phyloP scores from a whole-genome alignment of 1,139 yeast species.

The Wickerhamomyces sp. region DNA sequence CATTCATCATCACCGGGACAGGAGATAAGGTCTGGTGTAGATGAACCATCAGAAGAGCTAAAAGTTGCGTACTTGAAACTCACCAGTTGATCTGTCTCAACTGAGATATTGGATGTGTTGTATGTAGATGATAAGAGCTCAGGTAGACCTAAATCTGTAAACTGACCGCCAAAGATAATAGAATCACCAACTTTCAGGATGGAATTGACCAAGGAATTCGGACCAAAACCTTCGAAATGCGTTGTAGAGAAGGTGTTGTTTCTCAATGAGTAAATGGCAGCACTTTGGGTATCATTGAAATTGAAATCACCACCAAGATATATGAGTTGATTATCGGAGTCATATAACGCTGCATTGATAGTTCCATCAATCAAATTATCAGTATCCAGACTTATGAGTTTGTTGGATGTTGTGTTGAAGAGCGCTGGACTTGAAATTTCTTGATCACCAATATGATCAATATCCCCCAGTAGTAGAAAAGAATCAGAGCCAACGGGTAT shows the following conservation, averaged over 20 bases:
- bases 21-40: constrained; percentile 39
- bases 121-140: constrained; percentile 28
- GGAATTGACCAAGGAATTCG: constrained; percentile 55
- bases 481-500: constrained; percentile 27
- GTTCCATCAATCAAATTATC: constrained; percentile 40
- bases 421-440: constrained; percentile 48
- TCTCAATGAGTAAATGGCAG: constrained; percentile 58
- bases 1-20: constrained; percentile 64
- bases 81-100: constrained; percentile 61
- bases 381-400: constrained; percentile 36
- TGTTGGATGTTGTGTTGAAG: constrained; percentile 43
- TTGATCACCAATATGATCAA: constrained; percentile 36
- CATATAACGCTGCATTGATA: constrained; percentile 47
- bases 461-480: constrained; percentile 42
- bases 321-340: constrained; percentile 42
- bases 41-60: constrained; percentile 38
- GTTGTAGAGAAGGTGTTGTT: constrained; percentile 40
- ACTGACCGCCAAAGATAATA: constrained; percentile 77
- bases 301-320: constrained; percentile 81
- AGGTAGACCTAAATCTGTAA: constrained; percentile 47
- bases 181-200: constrained; percentile 47
- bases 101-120: constrained; percentile 25
- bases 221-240: constrained; percentile 76
- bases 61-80: constrained; percentile 61
- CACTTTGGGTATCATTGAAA: constrained; percentile 53